Percentiles rank a stretch among this genome's conserved stretches.
These are phyloP conservation scores for Trichoderma semiorbis DNA, from an alignment of 2,329 filamentous ascomycete species.

Conservation along the genomic window DNA sequence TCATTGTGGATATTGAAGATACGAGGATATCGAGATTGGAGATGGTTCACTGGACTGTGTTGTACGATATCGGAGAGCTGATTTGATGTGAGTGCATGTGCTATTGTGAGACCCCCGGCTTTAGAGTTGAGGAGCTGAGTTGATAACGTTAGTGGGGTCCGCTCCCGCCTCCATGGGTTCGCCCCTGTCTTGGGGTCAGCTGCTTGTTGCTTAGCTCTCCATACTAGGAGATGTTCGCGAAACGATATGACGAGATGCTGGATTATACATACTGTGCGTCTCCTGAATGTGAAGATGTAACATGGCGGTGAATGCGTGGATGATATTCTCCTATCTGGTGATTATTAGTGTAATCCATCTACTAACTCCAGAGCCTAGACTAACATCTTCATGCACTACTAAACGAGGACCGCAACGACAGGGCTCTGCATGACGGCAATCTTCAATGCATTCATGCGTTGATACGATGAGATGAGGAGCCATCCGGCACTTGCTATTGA, in stretches of 20 bases:
- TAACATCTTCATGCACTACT: background rate
- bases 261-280: background rate
- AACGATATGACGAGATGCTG: background rate
- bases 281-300: background rate
- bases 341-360: background rate
- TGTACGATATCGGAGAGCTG: background rate
- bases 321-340: background rate
- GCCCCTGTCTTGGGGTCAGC: background rate
- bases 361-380: background rate
- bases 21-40: background rate
- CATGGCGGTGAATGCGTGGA: background rate
- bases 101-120: background rate
- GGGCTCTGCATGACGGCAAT: background rate
- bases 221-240: background rate
- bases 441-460: background rate
- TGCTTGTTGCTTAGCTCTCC: background rate
- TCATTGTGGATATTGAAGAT: background rate
- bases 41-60: background rate
- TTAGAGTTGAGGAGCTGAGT: background rate
- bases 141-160: background rate
- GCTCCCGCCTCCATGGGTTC: background rate
- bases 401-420: background rate
- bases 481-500: background rate
- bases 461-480: background rate
- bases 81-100: background rate